Conservation (phyloP, 2,329 filamentous ascomycete genomes). For the Pyricularia sp. region DNA sequence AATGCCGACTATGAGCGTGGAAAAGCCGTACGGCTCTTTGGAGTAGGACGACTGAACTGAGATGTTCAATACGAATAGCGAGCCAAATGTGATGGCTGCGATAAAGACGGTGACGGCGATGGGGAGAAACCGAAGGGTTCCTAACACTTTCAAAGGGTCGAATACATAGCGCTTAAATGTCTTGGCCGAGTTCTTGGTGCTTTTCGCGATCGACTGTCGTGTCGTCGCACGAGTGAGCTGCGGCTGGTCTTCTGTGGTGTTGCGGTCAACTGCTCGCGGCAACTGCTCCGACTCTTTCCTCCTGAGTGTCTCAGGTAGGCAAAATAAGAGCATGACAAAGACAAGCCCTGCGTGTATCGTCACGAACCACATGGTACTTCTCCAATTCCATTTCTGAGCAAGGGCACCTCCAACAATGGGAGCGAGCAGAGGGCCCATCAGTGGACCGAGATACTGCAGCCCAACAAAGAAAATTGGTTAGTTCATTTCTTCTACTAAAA, state of each 20-base stretch:
- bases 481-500: background rate
- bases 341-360: constrained; percentile 57
- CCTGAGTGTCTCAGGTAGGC: constrained; percentile 56
- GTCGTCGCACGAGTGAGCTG: constrained; percentile 43
- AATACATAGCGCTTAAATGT: constrained; percentile 53
- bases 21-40: constrained; percentile 56
- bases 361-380: constrained; percentile 70
- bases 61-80: constrained; percentile 71
- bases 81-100: constrained; percentile 65
- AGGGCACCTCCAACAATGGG: constrained; percentile 70
- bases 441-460: constrained; percentile 57
- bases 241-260: constrained; percentile 2
- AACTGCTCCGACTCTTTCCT: constrained; percentile 13
- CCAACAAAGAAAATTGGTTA: background rate
- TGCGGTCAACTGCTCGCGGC: background rate
- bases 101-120: constrained; percentile 67
- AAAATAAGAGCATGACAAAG: constrained; percentile 46
- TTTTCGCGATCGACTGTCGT: constrained; percentile 45
- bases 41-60: constrained; percentile 64
- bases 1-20: constrained; percentile 59
- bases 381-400: constrained; percentile 62
- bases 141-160: constrained; percentile 62
- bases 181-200: constrained; percentile 42
- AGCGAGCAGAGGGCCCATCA: constrained; percentile 64
- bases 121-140: constrained; percentile 65